Percentiles rank a stretch among this genome's conserved stretches.
Conservation (phyloP, 371 early-diverging fungal genomes). For the Mucor saturninus region DNA sequence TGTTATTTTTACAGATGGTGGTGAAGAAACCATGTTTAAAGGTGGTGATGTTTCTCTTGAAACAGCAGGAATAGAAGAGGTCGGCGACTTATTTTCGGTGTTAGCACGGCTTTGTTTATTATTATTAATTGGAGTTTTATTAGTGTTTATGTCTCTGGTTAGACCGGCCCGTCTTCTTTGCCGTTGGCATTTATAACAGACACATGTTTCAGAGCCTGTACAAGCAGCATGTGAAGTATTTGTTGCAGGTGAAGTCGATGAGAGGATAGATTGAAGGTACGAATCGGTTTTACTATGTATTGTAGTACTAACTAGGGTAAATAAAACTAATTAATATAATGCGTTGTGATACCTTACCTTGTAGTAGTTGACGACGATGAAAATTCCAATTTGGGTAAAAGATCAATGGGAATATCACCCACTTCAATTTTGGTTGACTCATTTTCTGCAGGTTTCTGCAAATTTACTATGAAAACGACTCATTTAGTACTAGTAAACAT, state of each 20-base stretch:
- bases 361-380: not conserved
- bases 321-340: slow-evolving; percentile 10
- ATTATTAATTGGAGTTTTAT: not conserved
- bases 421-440: slow-evolving; percentile 47
- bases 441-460: slow-evolving; percentile 35
- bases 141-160: slow-evolving; percentile 7
- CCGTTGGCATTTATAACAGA: slow-evolving; percentile 52
- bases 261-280: slow-evolving; percentile 32
- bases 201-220: slow-evolving; percentile 29
- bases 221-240: slow-evolving; percentile 18
- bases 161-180: slow-evolving; percentile 45
- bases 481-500: not conserved
- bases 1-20: not conserved
- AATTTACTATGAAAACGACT: slow-evolving; percentile 28
- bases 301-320: slow-evolving; percentile 6
- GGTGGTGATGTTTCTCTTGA: slow-evolving; percentile 1
- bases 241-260: slow-evolving; percentile 15
- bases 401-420: slow-evolving; percentile 28
- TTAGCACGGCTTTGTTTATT: slow-evolving; percentile 5
- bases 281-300: slow-evolving; percentile 16
- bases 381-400: slow-evolving; percentile 15
- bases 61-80: slow-evolving; percentile 8
- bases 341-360: slow-evolving; percentile 12
- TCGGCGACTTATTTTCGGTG: not conserved
- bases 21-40: slow-evolving; percentile 5